Conservation (phyloP, 2,329 filamentous ascomycete genomes). For the Penicillium rolfsii region DNA sequence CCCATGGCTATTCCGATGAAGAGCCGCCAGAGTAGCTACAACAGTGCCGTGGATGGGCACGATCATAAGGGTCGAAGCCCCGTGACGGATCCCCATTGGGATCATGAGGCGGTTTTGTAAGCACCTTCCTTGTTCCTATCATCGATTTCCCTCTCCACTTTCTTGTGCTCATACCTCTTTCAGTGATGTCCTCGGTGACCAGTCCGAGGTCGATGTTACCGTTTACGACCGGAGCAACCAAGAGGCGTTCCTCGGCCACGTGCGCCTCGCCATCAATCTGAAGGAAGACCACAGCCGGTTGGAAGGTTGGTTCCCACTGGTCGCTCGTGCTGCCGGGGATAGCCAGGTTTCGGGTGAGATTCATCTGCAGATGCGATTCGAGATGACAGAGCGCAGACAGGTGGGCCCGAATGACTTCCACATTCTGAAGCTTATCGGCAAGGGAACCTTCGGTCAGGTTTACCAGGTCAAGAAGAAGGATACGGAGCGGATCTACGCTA, state of each 20-base stretch:
- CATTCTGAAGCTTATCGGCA: constrained; percentile 93
- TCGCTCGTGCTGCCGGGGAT: constrained; percentile 78
- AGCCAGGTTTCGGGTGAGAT: constrained; percentile 81
- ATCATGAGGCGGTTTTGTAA: constrained; percentile 93
- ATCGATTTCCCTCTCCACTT: not conserved
- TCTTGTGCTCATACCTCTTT: constrained; percentile 33
- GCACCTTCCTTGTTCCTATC: constrained; percentile 42
- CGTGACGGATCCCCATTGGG: constrained; percentile 88
- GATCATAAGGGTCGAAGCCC: constrained; percentile 63
- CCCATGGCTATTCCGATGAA: constrained; percentile 96
- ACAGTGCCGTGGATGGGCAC: constrained; percentile 71
- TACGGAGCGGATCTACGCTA: constrained; percentile 92
- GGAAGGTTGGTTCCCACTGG: constrained; percentile 82
- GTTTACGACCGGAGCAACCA: constrained; percentile 86
- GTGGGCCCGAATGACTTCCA: constrained; percentile 96
- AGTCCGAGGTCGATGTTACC: constrained; percentile 88
- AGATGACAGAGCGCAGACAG: constrained; percentile 84
- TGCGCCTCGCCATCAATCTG: constrained; percentile 75
- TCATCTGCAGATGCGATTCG: constrained; percentile 81
- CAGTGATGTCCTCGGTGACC: constrained; percentile 90
- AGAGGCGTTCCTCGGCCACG: constrained; percentile 89
- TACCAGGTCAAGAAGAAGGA: constrained; percentile 99
- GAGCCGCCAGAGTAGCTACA: constrained; percentile 95
- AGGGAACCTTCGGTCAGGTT: constrained; percentile 97
- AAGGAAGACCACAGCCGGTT: constrained; percentile 71